These are phyloP conservation scores for Myochromella boudieri DNA, from an alignment of 768 basidiomycete genomes.

Conservation along the genomic window DNA sequence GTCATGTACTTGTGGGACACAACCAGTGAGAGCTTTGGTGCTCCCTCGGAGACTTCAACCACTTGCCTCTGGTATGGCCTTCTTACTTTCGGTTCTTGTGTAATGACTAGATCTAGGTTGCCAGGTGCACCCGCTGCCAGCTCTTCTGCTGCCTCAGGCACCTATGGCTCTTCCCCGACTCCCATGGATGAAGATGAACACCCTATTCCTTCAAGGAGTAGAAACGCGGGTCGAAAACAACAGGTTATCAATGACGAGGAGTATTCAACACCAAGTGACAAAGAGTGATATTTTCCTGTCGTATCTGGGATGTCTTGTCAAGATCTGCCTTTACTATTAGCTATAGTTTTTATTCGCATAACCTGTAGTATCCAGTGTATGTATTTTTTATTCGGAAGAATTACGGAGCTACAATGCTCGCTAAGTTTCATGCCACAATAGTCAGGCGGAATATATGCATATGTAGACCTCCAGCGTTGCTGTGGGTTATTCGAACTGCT, in stretches of 20 bases:
- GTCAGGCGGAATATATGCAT: no score
- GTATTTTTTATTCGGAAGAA: no score
- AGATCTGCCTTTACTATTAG: slow-evolving; percentile 1
- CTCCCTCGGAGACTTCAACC: no score
- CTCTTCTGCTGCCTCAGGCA: slow-evolving; percentile 44
- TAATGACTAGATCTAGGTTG: slow-evolving; percentile 65
- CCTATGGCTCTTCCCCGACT: slow-evolving; percentile 68
- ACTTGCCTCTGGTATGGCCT: slow-evolving; percentile 91
- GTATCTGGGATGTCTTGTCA: slow-evolving; percentile 3
- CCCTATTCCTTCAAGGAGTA: slow-evolving; percentile 48
- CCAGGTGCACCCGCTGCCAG: slow-evolving; percentile 62
- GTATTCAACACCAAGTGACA: slow-evolving; percentile 76
- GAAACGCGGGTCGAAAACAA: slow-evolving; percentile 63
- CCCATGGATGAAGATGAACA: slow-evolving; percentile 83
- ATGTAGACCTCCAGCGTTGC: no score
- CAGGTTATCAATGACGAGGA: slow-evolving; percentile 75
- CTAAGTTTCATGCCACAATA: no score
- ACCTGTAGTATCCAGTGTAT: slow-evolving; percentile 8
- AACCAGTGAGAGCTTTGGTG: slow-evolving; percentile 94
- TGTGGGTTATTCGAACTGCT: no score
- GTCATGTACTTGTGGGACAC: no score
- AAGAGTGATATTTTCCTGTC: slow-evolving; percentile 42
- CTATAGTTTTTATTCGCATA: no score
- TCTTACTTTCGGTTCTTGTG: slow-evolving; percentile 67
- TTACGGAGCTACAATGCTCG: no score